These are phyloP conservation scores for Penicillium italicum DNA, from an alignment of 2,329 filamentous ascomycete genomes.

Conservation along the genomic window DNA sequence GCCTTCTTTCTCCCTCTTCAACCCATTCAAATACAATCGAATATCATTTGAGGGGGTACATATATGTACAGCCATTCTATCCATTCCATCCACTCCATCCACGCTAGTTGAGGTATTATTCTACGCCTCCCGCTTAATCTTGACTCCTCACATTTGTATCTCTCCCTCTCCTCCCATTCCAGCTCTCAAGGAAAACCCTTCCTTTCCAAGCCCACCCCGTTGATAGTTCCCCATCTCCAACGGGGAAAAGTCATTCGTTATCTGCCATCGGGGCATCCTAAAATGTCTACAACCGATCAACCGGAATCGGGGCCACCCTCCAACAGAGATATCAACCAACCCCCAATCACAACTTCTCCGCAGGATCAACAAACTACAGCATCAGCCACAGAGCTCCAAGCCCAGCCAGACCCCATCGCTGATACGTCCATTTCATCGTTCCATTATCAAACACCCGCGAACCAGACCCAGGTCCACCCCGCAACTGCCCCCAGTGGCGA, in stretches of 20 bases:
- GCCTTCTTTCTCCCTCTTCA: conserved; percentile 1
- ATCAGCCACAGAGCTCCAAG: conserved; percentile 1
- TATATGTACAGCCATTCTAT: background rate
- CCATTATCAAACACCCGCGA: conserved; percentile 8
- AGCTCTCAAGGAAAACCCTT: background rate
- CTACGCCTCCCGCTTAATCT: conserved; percentile 15
- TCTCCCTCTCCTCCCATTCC: conserved; percentile 3
- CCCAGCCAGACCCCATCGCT: conserved; percentile 10
- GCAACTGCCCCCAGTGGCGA: conserved; percentile 22
- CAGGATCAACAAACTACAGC: conserved; percentile 12
- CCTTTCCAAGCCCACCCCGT: background rate
- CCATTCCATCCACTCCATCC: background rate
- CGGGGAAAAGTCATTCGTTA: conserved; percentile 15
- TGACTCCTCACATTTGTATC: conserved; percentile 24
- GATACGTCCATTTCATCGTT: conserved; percentile 10
- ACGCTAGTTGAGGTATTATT: conserved; percentile 12
- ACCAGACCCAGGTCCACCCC: conserved; percentile 19
- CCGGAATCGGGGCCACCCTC: conserved; percentile 19
- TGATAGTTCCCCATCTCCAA: background rate
- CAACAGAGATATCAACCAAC: conserved; percentile 15
- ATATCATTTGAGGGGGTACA: background rate
- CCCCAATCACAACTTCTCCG: conserved; percentile 13
- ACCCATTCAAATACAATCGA: background rate
- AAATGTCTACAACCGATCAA: conserved; percentile 26
- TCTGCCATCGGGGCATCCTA: conserved; percentile 12